Base-by-base conservation (phyloP, 345 rosid species). In the Boechera retrofracta region DNA sequence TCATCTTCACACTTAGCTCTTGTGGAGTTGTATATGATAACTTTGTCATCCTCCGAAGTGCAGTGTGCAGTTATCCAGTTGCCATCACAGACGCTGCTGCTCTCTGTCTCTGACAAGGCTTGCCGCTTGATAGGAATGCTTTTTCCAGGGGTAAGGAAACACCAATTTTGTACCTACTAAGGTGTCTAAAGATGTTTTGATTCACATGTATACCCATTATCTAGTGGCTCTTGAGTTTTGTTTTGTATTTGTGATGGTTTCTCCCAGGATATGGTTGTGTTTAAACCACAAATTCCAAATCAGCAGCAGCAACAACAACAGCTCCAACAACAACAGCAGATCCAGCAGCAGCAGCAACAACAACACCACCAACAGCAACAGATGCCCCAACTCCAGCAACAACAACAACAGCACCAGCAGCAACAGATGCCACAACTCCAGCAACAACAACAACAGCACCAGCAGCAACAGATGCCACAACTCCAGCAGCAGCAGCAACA, bases 1-100 rank as follows among this genome's bases (percentile, higher is more conserved):
- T 21, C 63, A 61, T 53, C n/a, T 53, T 57, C 72, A 29, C 32
- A 55, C 48, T 71, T 71, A 56, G 32, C 45, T 72, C 16, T 39
- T 33, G 44, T 68, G 75, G 42, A 73, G 10, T 51, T 67, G 60
- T 66, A 58, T 58, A 31, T 59, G 45, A 67, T 72, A 67, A 62
- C 35, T 28, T 44, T 79, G 10, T 73, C 7, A 21, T 13, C 11
- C 31, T 74, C 56, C 66, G 15, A 70, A 39, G 12, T 74, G 54
- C 69, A 95, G 98, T 93, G 99, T 87, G 99, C 98, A 66, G 98
- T 95, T 58, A 95, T 95, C 75, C 98, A 91, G 79, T 80, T 95
- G 80, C 94, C 97, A 59, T 92, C 98, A 10, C 98, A 91, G 85
- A 95, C 98, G 0, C 73, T 95, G 80, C 86, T 95, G 66, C 93